Evolutionary conservation across 2,329 filamentous ascomycete species (phyloP).

Genomic region (Orbilia ellipsospora): DNA sequence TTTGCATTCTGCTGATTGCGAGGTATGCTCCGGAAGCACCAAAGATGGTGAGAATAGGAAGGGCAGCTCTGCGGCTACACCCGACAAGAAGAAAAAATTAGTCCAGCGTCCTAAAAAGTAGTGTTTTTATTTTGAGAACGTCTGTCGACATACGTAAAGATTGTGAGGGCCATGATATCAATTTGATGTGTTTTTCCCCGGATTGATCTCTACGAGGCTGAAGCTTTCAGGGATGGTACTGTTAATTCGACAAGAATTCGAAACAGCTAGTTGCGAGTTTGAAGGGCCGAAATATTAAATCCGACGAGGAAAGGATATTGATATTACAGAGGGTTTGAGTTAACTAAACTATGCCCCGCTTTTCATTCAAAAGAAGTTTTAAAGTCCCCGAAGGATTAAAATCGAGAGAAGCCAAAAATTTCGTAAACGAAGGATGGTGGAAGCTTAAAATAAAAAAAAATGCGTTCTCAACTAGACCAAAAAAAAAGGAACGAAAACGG

Average conservation of each 20-base stretch:
- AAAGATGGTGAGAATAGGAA: slow-evolving; percentile 47
- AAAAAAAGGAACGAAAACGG: slow-evolving; percentile 10
- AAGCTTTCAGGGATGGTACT: not conserved
- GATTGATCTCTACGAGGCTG: not conserved
- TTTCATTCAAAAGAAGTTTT: not conserved
- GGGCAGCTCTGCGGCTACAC: slow-evolving; percentile 41
- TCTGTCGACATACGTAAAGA: slow-evolving; percentile 40
- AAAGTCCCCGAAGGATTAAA: slow-evolving; percentile 6
- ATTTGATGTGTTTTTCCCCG: not conserved
- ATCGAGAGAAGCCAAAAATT: not conserved
- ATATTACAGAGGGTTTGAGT: not conserved
- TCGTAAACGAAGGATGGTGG: slow-evolving; percentile 6
- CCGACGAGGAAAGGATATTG: not conserved
- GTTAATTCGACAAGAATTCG: not conserved
- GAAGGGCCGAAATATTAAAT: not conserved
- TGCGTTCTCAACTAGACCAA: not conserved
- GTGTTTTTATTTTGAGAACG: not conserved
- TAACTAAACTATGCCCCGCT: not conserved
- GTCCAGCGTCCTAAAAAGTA: not conserved
- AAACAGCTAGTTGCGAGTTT: not conserved
- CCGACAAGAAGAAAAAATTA: slow-evolving; percentile 4
- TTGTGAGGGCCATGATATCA: slow-evolving; percentile 41
- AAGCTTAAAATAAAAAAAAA: slow-evolving; percentile 41
- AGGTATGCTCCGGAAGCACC: slow-evolving; percentile 51
- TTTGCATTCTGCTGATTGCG: slow-evolving; percentile 43